Conservation (phyloP, 2,329 filamentous ascomycete genomes). For the Gaeumannomyces tritici region DNA sequence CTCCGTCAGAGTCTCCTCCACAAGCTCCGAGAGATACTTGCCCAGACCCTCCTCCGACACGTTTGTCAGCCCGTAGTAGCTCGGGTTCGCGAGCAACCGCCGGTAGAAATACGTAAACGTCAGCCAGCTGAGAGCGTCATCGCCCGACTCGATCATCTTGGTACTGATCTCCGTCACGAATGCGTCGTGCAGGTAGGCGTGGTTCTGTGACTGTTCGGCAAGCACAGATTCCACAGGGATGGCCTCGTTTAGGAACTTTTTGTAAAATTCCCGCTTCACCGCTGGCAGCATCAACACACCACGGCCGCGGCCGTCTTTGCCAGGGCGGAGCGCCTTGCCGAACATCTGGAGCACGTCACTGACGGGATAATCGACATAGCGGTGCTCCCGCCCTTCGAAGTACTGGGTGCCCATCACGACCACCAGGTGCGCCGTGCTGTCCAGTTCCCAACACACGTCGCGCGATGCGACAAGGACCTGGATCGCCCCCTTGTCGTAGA, state of each 20-base stretch:
- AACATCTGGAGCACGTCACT: slow-evolving; percentile 97
- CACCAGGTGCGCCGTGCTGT: slow-evolving; percentile 80
- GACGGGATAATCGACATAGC: slow-evolving; percentile 92
- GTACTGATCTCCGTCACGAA: slow-evolving; percentile 97
- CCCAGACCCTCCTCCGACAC: slow-evolving; percentile 90
- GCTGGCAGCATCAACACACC: slow-evolving; percentile 95
- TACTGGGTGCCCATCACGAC: slow-evolving; percentile 97
- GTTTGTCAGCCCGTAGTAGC: slow-evolving; percentile 85
- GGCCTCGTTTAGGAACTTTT: slow-evolving; percentile 95
- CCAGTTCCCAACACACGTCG: slow-evolving; percentile 93
- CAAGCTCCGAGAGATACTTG: slow-evolving; percentile 85
- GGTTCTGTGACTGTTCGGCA: slow-evolving; percentile 19
- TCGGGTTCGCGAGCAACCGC: slow-evolving; percentile 86
- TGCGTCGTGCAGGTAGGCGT: slow-evolving; percentile 85
- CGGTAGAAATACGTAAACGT: slow-evolving; percentile 99
- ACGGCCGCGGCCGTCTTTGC: slow-evolving; percentile 69
- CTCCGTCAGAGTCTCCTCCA: slow-evolving; percentile 87
- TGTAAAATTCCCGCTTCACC: slow-evolving; percentile 95
- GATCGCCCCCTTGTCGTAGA: slow-evolving; percentile 82
- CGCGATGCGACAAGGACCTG: slow-evolving; percentile 70
- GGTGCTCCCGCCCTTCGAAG: slow-evolving; percentile 91
- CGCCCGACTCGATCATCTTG: slow-evolving; percentile 87
- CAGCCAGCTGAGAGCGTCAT: slow-evolving; percentile 96
- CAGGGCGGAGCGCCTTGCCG: slow-evolving; percentile 75
- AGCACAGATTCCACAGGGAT: slow-evolving; percentile 92